phyloP scores from a whole-genome alignment of 208 protist genomes.

The Leishmania mexicana region DNA sequence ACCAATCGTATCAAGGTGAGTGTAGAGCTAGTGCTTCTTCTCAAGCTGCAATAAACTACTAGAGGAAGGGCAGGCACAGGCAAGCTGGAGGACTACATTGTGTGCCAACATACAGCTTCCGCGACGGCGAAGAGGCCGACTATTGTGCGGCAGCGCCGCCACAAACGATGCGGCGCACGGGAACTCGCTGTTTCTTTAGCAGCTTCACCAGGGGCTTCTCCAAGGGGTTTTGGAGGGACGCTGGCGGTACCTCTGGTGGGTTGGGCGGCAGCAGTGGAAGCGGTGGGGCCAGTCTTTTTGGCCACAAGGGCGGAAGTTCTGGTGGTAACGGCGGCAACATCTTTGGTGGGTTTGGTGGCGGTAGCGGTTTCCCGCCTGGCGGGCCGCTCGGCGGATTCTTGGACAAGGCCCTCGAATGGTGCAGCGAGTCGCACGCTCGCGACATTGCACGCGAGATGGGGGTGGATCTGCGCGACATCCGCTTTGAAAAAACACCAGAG shows the following conservation, averaged over 20 bases:
- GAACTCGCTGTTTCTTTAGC: slow-evolving; percentile 38
- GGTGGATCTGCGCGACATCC: slow-evolving; percentile 78
- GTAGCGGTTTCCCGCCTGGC: slow-evolving; percentile 27
- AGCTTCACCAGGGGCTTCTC: slow-evolving; percentile 52
- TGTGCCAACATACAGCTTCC: background rate
- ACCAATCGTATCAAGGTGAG: background rate
- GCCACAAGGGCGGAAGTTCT: slow-evolving; percentile 14
- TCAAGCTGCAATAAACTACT: background rate
- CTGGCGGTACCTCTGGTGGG: slow-evolving; percentile 8
- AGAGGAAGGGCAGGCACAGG: background rate
- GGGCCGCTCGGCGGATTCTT: slow-evolving; percentile 73
- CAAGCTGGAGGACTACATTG: background rate
- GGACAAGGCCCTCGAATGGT: slow-evolving; percentile 88
- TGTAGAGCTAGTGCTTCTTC: background rate
- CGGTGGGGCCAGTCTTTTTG: slow-evolving; percentile 25
- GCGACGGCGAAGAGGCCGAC: background rate
- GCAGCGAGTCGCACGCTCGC: slow-evolving; percentile 76
- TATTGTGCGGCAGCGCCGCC: background rate
- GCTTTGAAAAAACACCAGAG: slow-evolving; percentile 73
- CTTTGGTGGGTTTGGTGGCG: slow-evolving; percentile 12
- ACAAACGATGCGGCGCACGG: slow-evolving; percentile 37
- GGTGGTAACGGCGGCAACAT: slow-evolving; percentile 2
- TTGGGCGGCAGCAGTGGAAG: slow-evolving; percentile 10
- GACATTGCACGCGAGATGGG: slow-evolving; percentile 76
- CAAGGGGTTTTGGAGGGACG: slow-evolving; percentile 42